These are phyloP conservation scores for Thelonectria rubi DNA, from an alignment of 2,329 filamentous ascomycete species.

Conservation along the genomic window DNA sequence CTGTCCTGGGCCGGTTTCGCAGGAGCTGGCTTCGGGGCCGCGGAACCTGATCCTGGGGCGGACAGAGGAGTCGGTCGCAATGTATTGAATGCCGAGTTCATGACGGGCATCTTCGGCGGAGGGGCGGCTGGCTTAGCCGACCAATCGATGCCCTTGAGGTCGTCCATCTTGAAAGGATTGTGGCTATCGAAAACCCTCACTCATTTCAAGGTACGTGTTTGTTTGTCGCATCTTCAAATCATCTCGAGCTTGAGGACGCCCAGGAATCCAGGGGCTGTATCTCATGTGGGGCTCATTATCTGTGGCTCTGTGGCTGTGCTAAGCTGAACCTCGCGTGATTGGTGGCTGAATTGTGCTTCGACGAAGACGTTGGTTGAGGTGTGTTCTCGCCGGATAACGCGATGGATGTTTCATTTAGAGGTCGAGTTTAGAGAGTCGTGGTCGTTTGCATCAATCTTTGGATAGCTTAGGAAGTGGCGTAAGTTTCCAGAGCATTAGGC, in stretches of 20 bases:
- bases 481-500: no score
- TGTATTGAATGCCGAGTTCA: slow-evolving; percentile 58
- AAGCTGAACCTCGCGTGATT: not conserved
- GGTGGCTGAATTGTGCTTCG: not conserved
- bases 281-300: slow-evolving; percentile 32
- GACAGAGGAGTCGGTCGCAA: slow-evolving; percentile 67
- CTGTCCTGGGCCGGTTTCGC: slow-evolving; percentile 71
- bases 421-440: no score
- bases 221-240: slow-evolving; percentile 33
- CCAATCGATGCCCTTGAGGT: slow-evolving; percentile 70
- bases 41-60: slow-evolving; percentile 55
- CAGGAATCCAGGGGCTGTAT: slow-evolving; percentile 38
- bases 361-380: not conserved
- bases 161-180: slow-evolving; percentile 61
- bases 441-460: no score
- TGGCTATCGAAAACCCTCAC: slow-evolving; percentile 36
- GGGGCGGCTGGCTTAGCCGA: slow-evolving; percentile 53
- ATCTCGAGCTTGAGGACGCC: slow-evolving; percentile 20
- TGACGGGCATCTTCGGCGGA: slow-evolving; percentile 51
- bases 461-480: no score
- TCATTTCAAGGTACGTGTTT: slow-evolving; percentile 38
- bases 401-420: not conserved
- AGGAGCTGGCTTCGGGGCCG: slow-evolving; percentile 54
- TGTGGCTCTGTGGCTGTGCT: slow-evolving; percentile 37
- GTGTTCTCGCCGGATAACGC: not conserved